Conservation (phyloP, 306 rosid genomes). For the Cucumis hystrix region DNA sequence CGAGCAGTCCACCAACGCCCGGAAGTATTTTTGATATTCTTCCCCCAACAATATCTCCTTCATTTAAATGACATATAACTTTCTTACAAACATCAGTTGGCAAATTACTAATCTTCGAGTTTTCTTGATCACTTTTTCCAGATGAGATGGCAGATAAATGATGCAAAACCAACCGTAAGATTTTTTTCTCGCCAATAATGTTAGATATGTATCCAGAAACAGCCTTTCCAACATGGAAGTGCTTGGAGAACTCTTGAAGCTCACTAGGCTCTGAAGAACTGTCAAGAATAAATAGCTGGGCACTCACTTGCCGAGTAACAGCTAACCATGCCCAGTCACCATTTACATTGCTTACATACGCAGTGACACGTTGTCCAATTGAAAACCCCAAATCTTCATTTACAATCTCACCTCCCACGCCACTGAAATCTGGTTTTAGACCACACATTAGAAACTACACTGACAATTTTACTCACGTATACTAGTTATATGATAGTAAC, state of each 20-base stretch:
- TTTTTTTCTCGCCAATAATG: slow-evolving; percentile 45
- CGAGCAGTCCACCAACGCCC: slow-evolving; percentile 73
- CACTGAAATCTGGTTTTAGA: slow-evolving; percentile 39
- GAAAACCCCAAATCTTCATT: slow-evolving; percentile 30
- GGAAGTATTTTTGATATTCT: slow-evolving; percentile 60
- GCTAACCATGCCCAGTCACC: slow-evolving; percentile 79
- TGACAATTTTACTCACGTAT: neutral
- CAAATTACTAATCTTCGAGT: slow-evolving; percentile 16
- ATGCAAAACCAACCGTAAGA: slow-evolving; percentile 40
- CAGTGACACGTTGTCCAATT: slow-evolving; percentile 49
- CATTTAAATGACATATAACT: slow-evolving; percentile 28
- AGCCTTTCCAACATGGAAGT: slow-evolving; percentile 46
- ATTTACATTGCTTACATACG: slow-evolving; percentile 68
- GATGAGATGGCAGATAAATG: slow-evolving; percentile 18
- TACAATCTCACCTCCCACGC: slow-evolving; percentile 15
- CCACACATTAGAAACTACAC: slow-evolving; percentile 4
- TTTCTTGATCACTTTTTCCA: slow-evolving; percentile 12
- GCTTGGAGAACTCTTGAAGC: slow-evolving; percentile 49
- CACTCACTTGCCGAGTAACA: slow-evolving; percentile 50
- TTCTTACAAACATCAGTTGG: slow-evolving; percentile 18
- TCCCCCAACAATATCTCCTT: slow-evolving; percentile 68
- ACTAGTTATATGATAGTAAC: neutral
- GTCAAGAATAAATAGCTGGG: slow-evolving; percentile 67
- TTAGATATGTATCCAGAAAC: slow-evolving; percentile 49
- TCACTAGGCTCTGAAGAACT: slow-evolving; percentile 67